Conservation (phyloP, 352 stramenopile species). For the Pythium dissimile region DNA sequence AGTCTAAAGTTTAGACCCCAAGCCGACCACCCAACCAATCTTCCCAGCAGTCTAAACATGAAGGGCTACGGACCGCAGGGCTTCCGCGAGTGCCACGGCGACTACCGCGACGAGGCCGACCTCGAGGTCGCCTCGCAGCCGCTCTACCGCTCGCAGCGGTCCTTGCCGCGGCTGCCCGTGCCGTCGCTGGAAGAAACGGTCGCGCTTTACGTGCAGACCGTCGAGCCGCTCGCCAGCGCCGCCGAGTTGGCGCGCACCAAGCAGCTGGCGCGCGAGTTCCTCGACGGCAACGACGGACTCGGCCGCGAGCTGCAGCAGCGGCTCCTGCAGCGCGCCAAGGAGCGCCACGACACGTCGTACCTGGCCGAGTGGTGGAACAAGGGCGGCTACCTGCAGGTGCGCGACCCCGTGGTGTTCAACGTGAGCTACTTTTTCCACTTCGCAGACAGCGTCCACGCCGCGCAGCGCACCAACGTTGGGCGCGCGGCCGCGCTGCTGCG, state of each 20-base stretch:
- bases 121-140: conserved; percentile 46
- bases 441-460: conserved; percentile 49
- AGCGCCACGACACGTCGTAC: conserved; percentile 64
- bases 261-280: conserved; percentile 65
- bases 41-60: background rate
- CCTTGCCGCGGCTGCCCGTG: conserved; percentile 89
- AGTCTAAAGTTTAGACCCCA: background rate
- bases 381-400: conserved; percentile 67
- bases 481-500: conserved; percentile 82
- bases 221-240: conserved; percentile 74
- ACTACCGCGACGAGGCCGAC: conserved; percentile 81
- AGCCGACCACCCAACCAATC: too few relatives aligned
- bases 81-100: conserved; percentile 94
- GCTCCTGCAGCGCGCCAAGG: conserved; percentile 46
- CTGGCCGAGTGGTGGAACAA: conserved; percentile 82
- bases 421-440: conserved; percentile 91
- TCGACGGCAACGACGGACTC: conserved; percentile 45
- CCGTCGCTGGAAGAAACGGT: conserved; percentile 89
- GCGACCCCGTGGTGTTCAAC: conserved; percentile 84
- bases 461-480: conserved; percentile 60
- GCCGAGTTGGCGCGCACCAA: conserved; percentile 72
- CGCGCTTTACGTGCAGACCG: conserved; percentile 86
- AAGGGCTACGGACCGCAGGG: conserved; percentile 54
- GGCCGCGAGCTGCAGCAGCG: conserved; percentile 79
- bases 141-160: conserved; percentile 81